Evolutionary conservation across 371 early-diverging fungal species (phyloP).

Genomic region (Apophysomyces variabilis): DNA sequence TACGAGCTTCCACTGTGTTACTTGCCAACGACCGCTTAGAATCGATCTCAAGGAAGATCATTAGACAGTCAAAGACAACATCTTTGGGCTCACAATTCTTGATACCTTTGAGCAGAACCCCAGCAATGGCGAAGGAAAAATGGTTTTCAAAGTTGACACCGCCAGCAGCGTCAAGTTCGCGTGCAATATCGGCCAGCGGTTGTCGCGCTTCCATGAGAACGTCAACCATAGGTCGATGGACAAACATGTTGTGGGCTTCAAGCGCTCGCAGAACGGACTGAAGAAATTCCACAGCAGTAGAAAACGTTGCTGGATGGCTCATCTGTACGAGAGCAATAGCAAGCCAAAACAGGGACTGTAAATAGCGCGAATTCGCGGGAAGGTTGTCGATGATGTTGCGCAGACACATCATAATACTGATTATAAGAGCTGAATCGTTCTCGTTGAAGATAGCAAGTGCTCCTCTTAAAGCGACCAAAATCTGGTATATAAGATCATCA

Average conservation of each 20-base stretch:
- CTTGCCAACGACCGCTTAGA: conserved; percentile 51
- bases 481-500: conserved; percentile 87
- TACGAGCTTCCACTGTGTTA: conserved; percentile 61
- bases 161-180: conserved; percentile 69
- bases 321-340: conserved; percentile 86
- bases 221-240: conserved; percentile 61
- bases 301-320: conserved; percentile 80
- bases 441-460: conserved; percentile 85
- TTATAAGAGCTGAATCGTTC: conserved; percentile 73
- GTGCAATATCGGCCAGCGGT: conserved; percentile 65
- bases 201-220: conserved; percentile 73
- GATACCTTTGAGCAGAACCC: conserved; percentile 81
- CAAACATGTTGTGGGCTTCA: conserved; percentile 74
- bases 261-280: conserved; percentile 74
- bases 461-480: conserved; percentile 83
- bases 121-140: conserved; percentile 87
- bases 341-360: conserved; percentile 89
- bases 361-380: conserved; percentile 74
- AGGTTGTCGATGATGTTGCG: conserved; percentile 84
- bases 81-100: conserved; percentile 76
- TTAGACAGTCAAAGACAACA: conserved; percentile 71
- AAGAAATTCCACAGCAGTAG: conserved; percentile 71
- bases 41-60: conserved; percentile 73
- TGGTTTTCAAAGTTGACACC: conserved; percentile 85
- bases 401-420: conserved; percentile 86